A percentile compares a stretch with the other conserved stretches of the same genome.
Evolutionary conservation across 306 rosid species (phyloP).

Genomic region (Begonia peltatifolia): DNA sequence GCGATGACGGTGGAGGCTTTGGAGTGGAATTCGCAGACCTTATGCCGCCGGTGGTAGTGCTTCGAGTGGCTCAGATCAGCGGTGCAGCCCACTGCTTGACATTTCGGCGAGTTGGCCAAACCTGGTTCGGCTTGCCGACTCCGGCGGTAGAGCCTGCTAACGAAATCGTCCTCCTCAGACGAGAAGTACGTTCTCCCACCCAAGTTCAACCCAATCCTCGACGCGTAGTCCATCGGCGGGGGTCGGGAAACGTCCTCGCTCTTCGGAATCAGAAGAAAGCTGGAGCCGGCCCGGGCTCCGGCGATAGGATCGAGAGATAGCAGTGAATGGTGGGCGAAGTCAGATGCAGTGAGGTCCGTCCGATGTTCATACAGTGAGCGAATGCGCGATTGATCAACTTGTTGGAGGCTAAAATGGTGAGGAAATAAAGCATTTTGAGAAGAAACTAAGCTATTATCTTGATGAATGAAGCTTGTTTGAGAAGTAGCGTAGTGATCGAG

Average conservation of each 20-base stretch:
- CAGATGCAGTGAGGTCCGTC: constrained; percentile 33
- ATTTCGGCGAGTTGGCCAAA: constrained; percentile 40
- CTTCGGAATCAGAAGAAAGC: constrained; percentile 46
- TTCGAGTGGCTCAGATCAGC: constrained; percentile 85
- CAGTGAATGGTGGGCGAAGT: constrained; percentile 24
- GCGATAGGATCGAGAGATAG: constrained; percentile 41
- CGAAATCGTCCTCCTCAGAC: constrained; percentile 61
- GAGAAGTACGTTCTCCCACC: constrained; percentile 90
- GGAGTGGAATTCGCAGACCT: constrained; percentile 96
- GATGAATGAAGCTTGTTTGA: constrained; percentile 27
- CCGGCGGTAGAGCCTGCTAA: constrained; percentile 70
- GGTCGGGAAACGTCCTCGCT: constrained; percentile 31
- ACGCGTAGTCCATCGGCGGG: constrained; percentile 44
- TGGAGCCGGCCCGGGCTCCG: constrained; percentile 16
- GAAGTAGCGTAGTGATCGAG: constrained; percentile 42
- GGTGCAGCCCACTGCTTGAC: constrained; percentile 94
- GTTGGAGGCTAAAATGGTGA: constrained; percentile 20
- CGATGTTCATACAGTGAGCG: constrained; percentile 51
- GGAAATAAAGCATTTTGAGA: constrained; percentile 11
- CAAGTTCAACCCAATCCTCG: constrained; percentile 77
- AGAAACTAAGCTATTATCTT: constrained; percentile 13
- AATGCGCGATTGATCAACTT: constrained; percentile 9
- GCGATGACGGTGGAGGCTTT: constrained; percentile 85
- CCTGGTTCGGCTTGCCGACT: constrained; percentile 39
- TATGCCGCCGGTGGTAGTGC: constrained; percentile 98